A percentile compares a stretch with the other conserved stretches of the same genome.
phyloP scores from a whole-genome alignment of 2,329 filamentous ascomycete species.

The Sodiomyces alkalinus region DNA sequence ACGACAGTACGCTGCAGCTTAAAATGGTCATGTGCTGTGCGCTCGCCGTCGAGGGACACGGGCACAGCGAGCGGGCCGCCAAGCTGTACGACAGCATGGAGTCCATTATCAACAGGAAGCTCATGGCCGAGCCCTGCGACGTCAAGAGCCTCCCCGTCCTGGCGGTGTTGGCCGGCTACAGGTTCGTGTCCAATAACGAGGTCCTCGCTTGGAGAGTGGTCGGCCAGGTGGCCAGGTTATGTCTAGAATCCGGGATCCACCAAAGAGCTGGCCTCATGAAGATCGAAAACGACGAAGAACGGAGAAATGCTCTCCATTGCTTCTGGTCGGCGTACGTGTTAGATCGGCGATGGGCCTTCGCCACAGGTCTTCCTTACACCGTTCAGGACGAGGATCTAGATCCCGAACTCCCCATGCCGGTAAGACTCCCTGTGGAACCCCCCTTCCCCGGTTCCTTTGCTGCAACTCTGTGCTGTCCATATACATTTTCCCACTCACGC shows the following conservation, averaged over 20 bases:
- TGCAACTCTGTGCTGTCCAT: conserved; percentile 1
- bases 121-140: conserved; percentile 37
- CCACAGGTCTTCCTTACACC: conserved; percentile 75
- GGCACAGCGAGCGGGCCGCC: conserved; percentile 59
- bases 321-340: conserved; percentile 83
- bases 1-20: conserved; percentile 48
- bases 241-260: conserved; percentile 71
- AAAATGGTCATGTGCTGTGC: conserved; percentile 75
- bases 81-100: conserved; percentile 66
- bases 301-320: conserved; percentile 50
- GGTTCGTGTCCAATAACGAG: conserved; percentile 79
- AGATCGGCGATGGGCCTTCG: conserved; percentile 77
- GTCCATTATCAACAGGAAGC: conserved; percentile 49
- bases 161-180: conserved; percentile 45
- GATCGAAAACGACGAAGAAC: conserved; percentile 54
- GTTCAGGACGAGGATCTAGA: conserved; percentile 80
- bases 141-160: conserved; percentile 33
- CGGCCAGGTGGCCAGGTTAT: conserved; percentile 67
- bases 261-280: conserved; percentile 56
- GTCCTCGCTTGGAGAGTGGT: conserved; percentile 76
- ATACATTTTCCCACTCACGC: neutral
- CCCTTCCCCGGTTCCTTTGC: neutral
- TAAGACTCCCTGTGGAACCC: no score
- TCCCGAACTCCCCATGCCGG: conserved; percentile 61
- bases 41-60: conserved; percentile 62